Base-by-base conservation (phyloP, 139 green algal species). In the Eudorina sp. region DNA sequence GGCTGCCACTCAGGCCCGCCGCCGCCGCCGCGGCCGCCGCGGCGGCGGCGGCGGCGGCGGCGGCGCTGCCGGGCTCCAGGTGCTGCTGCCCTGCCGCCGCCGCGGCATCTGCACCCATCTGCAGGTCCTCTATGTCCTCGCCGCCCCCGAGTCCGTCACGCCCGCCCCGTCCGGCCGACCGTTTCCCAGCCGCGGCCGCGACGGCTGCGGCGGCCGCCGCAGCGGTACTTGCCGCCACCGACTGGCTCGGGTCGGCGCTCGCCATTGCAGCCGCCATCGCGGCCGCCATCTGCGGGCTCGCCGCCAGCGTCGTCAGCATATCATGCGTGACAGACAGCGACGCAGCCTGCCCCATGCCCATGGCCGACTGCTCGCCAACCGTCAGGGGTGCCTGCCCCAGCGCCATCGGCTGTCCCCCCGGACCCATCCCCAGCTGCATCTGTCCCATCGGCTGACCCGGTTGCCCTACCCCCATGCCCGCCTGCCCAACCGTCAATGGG, bases 201-300 rank as follows among this genome's bases (percentile, higher is more conserved):
- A 40, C 53, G 25, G 77, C 77, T 4, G 53, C 77, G 2, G 77
- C 77, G 18, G 77, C 77, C 1, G 53, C 75, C 7, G 48, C 77
- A 14, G 77, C 77, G 38, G 41, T 84, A 53, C 62, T 72, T 6
- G 77, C 53, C 2, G 75, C 73, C 4, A 81, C 45, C n/a, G n/a
- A n/a, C 73, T 83, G 75, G n/a, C 19, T 72, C 19, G 51, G 53
- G 34, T 73, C 53, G 6, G 38, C 45, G n/a, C n/a, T n/a, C 45
- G 29, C 53, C 77, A 84, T 84, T 13, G 75, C 75, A 38, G 77
- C 77, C 77, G 77, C 77, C 77, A 84, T 84, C 19, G 75, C 75
- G 8, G 75, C 75, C 0, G 53, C 77, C 77, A 84, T 84, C 38
- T 84, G 77, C 11, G 77, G 77, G 34, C 36, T 73, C 53, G 53